Percentiles rank a stretch among this genome's conserved stretches.
These are phyloP conservation scores for Jatropha podagrica DNA, from an alignment of 441 rosid genomes.

Conservation along the genomic window DNA sequence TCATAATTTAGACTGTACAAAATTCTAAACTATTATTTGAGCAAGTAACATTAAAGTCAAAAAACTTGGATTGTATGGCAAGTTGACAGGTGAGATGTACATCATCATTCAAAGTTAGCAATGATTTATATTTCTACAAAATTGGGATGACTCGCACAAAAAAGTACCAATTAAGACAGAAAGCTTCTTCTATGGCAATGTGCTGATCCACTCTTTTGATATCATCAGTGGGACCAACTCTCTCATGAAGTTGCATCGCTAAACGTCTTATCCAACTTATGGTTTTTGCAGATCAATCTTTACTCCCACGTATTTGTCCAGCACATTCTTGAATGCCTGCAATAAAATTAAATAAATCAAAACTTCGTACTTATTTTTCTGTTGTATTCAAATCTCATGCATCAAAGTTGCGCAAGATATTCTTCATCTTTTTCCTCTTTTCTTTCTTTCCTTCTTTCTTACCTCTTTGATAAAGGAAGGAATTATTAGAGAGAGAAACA, in stretches of 20 bases:
- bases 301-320: conserved; percentile 64
- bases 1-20: conserved; percentile 14
- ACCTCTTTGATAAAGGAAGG: background rate
- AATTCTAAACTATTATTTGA: conserved; percentile 15
- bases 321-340: conserved; percentile 73
- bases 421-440: conserved; percentile 11
- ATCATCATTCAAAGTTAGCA: conserved; percentile 36
- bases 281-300: conserved; percentile 34
- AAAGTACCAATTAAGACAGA: conserved; percentile 44
- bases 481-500: conserved; percentile 4
- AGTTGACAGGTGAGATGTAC: conserved; percentile 30
- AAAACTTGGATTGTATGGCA: conserved; percentile 22
- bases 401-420: conserved; percentile 20
- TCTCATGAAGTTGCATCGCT: conserved; percentile 28
- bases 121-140: conserved; percentile 43
- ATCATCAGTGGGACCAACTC: conserved; percentile 32
- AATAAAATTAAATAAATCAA: conserved; percentile 10
- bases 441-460: background rate
- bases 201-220: conserved; percentile 29
- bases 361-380: background rate
- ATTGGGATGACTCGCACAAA: conserved; percentile 35
- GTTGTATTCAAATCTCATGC: conserved; percentile 11
- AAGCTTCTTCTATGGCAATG: conserved; percentile 42
- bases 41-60: conserved; percentile 19
- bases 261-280: conserved; percentile 24